Conservation (phyloP, 2,329 filamentous ascomycete species). For the Trichoderma koningii region DNA sequence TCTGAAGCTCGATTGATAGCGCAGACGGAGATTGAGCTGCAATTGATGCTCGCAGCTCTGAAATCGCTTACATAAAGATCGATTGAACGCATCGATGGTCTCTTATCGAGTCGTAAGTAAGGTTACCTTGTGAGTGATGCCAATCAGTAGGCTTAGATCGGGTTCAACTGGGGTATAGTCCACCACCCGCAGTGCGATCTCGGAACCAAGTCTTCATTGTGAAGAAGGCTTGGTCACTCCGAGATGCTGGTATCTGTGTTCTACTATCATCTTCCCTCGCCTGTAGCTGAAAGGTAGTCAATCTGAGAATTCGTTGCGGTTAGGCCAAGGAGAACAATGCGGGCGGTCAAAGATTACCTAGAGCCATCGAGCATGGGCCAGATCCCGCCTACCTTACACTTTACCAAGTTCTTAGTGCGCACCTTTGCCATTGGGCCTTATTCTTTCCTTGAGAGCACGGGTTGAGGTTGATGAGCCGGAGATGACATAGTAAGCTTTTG, state of each 20-base stretch:
- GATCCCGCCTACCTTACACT: background rate
- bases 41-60: background rate
- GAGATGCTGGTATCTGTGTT: too few species aligned
- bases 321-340: background rate
- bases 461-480: background rate
- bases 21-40: background rate
- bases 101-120: too few species aligned
- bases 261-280: background rate
- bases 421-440: background rate
- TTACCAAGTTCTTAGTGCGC: too few species aligned
- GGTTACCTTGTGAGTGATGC: too few species aligned
- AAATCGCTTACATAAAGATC: background rate
- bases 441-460: background rate
- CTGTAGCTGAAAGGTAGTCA: background rate
- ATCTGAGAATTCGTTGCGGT: background rate
- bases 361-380: background rate
- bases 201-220: too few species aligned
- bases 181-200: too few species aligned
- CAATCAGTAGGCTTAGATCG: too few species aligned
- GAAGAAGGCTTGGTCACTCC: too few species aligned
- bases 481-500: background rate
- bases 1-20: slow-evolving; percentile 1
- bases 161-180: too few species aligned
- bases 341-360: slow-evolving; percentile 5
- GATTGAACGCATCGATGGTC: background rate